Conservation (phyloP, 371 early-diverging fungal genomes). For the Phascolomyces articulosus region DNA sequence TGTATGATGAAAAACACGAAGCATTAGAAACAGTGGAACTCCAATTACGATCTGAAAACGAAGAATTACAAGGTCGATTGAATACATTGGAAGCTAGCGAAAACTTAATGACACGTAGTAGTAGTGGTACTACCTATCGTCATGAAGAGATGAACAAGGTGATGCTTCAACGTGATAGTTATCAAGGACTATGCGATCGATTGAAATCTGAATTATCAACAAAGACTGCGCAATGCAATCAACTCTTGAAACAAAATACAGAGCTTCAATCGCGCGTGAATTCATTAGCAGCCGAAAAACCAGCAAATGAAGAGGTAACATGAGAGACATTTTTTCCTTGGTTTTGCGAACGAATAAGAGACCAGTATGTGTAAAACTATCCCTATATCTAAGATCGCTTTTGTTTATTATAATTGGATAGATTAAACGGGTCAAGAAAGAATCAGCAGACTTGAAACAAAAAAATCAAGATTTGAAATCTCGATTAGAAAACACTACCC, state of each 20-base stretch:
- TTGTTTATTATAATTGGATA: too few relatives aligned
- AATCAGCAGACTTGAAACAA: neutral
- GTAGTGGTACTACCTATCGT: too few relatives aligned
- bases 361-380: too few relatives aligned
- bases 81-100: neutral
- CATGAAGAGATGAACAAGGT: neutral
- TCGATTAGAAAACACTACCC: constrained; percentile 19
- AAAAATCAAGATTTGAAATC: neutral
- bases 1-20: neutral
- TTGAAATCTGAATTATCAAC: neutral
- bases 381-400: too few relatives aligned
- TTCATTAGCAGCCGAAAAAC: too few relatives aligned
- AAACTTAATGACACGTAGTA: too few relatives aligned
- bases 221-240: neutral
- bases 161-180: neutral
- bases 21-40: neutral
- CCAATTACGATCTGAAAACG: neutral
- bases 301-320: too few relatives aligned
- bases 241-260: neutral
- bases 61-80: neutral
- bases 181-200: neutral
- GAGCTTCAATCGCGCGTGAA: constrained; percentile 1
- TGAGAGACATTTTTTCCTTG: too few relatives aligned
- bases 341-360: too few relatives aligned
- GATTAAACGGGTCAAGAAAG: too few relatives aligned